Percentiles rank a stretch among this genome's conserved stretches.
phyloP scores from a whole-genome alignment of 1,284 basidiomycete species.

The Kalmanozyma brasiliensis region DNA sequence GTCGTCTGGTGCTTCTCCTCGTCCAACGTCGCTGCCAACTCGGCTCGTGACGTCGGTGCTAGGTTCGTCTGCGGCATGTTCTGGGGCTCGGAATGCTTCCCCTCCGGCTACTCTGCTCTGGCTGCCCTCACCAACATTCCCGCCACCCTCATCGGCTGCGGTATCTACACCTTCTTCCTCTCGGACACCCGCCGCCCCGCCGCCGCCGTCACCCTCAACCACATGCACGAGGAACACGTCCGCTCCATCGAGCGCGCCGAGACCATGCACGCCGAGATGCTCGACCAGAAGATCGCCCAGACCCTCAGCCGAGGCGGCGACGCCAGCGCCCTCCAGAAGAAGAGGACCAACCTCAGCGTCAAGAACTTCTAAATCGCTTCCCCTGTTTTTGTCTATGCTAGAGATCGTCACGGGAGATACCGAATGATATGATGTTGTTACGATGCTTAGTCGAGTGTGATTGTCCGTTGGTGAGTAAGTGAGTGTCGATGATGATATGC shows the following conservation, averaged over 20 bases:
- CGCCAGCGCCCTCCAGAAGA: conserved; percentile 39
- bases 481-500: too few relatives aligned
- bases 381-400: background rate
- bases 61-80: conserved; percentile 54
- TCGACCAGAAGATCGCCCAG: conserved; percentile 51
- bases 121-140: conserved; percentile 59
- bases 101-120: conserved; percentile 48
- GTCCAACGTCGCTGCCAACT: conserved; percentile 53
- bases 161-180: conserved; percentile 61
- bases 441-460: too few relatives aligned
- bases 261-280: conserved; percentile 49
- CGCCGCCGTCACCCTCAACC: conserved; percentile 35
- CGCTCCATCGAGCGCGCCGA: conserved; percentile 32
- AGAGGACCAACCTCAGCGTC: conserved; percentile 44
- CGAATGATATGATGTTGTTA: too few relatives aligned
- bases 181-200: conserved; percentile 54
- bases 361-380: conserved; percentile 37
- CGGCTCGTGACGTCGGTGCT: conserved; percentile 54
- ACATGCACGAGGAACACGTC: conserved; percentile 47
- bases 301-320: conserved; percentile 53
- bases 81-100: conserved; percentile 56
- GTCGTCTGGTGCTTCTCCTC: conserved; percentile 57
- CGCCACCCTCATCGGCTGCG: conserved; percentile 47
- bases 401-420: too few relatives aligned
- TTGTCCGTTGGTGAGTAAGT: too few relatives aligned